phyloP scores from a whole-genome alignment of 331 rosid genomes.

The Telfairia occidentalis region DNA sequence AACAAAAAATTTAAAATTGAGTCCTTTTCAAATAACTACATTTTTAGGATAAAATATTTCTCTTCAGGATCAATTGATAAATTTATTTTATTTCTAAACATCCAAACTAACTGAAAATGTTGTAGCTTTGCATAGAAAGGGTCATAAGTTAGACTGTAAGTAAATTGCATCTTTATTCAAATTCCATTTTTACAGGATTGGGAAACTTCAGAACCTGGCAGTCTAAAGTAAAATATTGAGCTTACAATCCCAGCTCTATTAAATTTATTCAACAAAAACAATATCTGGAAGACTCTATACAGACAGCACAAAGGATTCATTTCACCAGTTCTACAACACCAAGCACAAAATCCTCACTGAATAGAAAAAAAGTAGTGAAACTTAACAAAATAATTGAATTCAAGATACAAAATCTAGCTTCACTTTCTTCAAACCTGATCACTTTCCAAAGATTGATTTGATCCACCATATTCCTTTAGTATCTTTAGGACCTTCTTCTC shows the following conservation, averaged over 20 bases:
- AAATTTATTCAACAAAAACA: background rate
- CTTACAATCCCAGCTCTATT: background rate
- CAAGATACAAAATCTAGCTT: background rate
- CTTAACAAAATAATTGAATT: background rate
- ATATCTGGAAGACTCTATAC: constrained; percentile 6
- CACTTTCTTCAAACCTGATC: constrained; percentile 2
- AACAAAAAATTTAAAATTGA: background rate
- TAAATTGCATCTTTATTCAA: background rate
- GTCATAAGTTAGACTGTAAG: background rate
- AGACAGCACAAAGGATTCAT: background rate
- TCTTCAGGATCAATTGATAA: background rate
- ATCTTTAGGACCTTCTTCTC: constrained; percentile 51
- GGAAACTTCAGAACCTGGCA: background rate
- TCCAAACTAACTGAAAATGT: background rate
- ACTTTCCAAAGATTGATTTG: constrained; percentile 61
- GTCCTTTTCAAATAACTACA: background rate
- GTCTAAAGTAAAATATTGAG: background rate
- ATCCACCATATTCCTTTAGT: constrained; percentile 92
- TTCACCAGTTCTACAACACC: background rate
- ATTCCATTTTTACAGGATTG: background rate
- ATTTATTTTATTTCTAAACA: background rate
- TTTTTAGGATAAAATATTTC: background rate
- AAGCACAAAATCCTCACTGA: background rate
- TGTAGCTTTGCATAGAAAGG: background rate
- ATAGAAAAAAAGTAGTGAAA: background rate